Percentiles rank a stretch among this genome's conserved stretches.
Evolutionary conservation across 2,329 filamentous ascomycete species (phyloP).

Genomic region (Neoarthrinium moseri): DNA sequence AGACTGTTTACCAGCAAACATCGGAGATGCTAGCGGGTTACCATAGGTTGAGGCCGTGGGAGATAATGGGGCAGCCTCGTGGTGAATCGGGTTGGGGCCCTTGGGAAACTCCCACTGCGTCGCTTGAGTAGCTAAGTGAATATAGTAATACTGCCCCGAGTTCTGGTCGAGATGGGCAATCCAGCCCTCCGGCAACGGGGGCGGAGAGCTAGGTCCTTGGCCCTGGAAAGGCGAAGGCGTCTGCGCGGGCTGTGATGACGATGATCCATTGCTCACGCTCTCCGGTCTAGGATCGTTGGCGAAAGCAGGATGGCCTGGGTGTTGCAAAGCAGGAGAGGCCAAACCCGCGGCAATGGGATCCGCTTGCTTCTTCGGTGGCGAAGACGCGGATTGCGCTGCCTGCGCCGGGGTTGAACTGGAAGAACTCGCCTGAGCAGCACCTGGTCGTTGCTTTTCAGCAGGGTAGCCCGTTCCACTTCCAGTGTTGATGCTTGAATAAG

Average conservation of each 20-base stretch:
- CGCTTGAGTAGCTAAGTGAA: constrained; percentile 89
- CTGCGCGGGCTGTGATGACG: constrained; percentile 39
- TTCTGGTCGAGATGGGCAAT: constrained; percentile 94
- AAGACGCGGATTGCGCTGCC: constrained; percentile 21
- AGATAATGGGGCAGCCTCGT: constrained; percentile 80
- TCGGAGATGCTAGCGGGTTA: constrained; percentile 69
- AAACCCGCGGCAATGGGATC: constrained; percentile 29
- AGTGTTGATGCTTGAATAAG: constrained; percentile 78
- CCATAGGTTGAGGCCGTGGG: constrained; percentile 76
- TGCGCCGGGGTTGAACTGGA: constrained; percentile 9
- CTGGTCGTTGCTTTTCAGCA: constrained; percentile 70
- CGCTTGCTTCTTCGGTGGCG: constrained; percentile 29
- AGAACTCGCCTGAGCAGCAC: constrained; percentile 23
- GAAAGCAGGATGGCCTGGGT: constrained; percentile 81
- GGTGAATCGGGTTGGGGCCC: constrained; percentile 83
- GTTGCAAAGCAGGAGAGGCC: constrained; percentile 50
- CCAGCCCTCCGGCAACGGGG: constrained; percentile 95
- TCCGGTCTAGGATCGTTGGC: constrained; percentile 73
- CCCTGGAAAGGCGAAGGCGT: constrained; percentile 43
- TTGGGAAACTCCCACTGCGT: constrained; percentile 99
- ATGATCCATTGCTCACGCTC: constrained; percentile 36
- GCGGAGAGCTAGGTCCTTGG: constrained; percentile 73
- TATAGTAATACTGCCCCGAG: constrained; percentile 98
- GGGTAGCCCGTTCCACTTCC: constrained; percentile 62
- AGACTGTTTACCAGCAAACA: constrained; percentile 60